Percentiles rank a stretch among this genome's conserved stretches.
phyloP scores from a whole-genome alignment of 805 yeast species.

The Saturnispora kantuleensis region DNA sequence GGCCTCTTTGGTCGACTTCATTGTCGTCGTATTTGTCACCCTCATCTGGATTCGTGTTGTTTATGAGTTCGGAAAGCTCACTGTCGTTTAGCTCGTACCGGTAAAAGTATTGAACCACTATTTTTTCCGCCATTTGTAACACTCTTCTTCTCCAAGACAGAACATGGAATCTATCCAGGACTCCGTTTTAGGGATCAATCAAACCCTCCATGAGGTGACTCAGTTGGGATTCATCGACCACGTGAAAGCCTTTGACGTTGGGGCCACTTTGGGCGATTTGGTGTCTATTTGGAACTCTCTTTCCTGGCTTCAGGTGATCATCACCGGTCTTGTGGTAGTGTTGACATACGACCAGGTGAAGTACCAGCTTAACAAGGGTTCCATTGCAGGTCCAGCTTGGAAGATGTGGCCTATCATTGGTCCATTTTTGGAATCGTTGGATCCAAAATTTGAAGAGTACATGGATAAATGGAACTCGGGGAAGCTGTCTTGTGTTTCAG shows the following conservation, averaged over 20 bases:
- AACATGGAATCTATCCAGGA: constrained; percentile 15
- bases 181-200: constrained; percentile 8
- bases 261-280: background rate
- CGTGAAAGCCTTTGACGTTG: background rate
- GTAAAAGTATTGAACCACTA: constrained; percentile 2
- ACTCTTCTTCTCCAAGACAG: too few relatives aligned
- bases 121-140: background rate
- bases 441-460: constrained; percentile 93
- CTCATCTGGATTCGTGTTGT: constrained; percentile 21
- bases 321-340: constrained; percentile 37
- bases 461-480: constrained; percentile 92
- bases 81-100: constrained; percentile 10
- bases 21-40: constrained; percentile 17
- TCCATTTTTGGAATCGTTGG: constrained; percentile 86
- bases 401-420: constrained; percentile 95
- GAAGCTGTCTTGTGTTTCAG: constrained; percentile 90
- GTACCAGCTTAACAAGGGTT: constrained; percentile 74
- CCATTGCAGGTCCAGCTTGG: constrained; percentile 80
- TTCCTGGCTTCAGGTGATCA: constrained; percentile 45
- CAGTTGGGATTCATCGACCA: background rate
- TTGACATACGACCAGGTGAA: constrained; percentile 65
- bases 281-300: background rate
- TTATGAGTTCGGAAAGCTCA: constrained; percentile 14
- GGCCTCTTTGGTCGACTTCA: constrained; percentile 17
- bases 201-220: background rate